Evolutionary conservation across 2,329 filamentous ascomycete species (phyloP).

Genomic region (Dendrostoma leiphaemia): DNA sequence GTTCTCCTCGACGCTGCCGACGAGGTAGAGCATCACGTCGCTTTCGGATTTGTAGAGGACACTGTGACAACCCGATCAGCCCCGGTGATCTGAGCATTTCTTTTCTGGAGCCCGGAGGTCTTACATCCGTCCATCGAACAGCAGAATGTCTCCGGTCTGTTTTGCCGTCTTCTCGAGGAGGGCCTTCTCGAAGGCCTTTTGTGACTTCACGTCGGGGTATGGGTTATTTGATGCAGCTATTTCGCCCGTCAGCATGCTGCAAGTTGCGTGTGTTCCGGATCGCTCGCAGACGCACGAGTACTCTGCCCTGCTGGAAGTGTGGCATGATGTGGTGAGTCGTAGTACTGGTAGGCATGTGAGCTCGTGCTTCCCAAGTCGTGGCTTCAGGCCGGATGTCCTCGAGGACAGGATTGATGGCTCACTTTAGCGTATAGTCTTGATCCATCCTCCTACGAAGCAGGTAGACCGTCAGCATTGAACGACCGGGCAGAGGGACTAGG

Average conservation of each 20-base stretch:
- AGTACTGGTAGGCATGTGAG: slow-evolving; percentile 54
- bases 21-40: slow-evolving; percentile 93
- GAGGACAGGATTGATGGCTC: slow-evolving; percentile 55
- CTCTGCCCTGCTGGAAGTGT: slow-evolving; percentile 26
- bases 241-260: slow-evolving; percentile 6
- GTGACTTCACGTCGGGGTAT: slow-evolving; percentile 86
- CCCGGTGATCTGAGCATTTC: background rate
- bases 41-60: slow-evolving; percentile 98
- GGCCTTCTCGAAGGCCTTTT: slow-evolving; percentile 96
- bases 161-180: slow-evolving; percentile 94
- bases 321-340: slow-evolving; percentile 58
- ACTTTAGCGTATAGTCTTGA: slow-evolving; percentile 32
- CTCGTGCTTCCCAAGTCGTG: background rate
- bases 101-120: background rate
- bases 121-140: slow-evolving; percentile 87
- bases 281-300: slow-evolving; percentile 23
- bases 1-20: slow-evolving; percentile 90
- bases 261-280: background rate
- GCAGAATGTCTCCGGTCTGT: slow-evolving; percentile 91
- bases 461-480: too few relatives aligned
- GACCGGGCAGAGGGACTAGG: too few relatives aligned
- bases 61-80: background rate
- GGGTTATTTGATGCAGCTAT: slow-evolving; percentile 56
- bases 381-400: background rate
- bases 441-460: slow-evolving; percentile 14